Evolutionary conservation across 2,329 filamentous ascomycete species (phyloP).

Genomic region (Tolypocladium tundrense): DNA sequence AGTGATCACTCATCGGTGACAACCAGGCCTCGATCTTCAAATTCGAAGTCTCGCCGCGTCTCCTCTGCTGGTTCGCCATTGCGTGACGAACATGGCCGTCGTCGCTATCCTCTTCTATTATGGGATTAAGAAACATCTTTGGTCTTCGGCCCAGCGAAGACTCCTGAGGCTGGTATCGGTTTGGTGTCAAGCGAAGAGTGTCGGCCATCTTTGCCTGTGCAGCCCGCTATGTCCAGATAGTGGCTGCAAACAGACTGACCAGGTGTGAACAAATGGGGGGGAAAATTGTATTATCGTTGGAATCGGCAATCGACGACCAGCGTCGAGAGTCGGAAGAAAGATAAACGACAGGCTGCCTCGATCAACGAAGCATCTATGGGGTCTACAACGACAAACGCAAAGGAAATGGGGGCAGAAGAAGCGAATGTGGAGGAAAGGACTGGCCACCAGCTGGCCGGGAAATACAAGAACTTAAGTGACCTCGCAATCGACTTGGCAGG

Average conservation of each 20-base stretch:
- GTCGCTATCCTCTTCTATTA: conserved; percentile 48
- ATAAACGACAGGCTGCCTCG: conserved; percentile 32
- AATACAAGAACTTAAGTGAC: conserved; percentile 16
- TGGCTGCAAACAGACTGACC: neutral
- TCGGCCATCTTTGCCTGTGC: conserved; percentile 36
- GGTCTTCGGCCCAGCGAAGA: conserved; percentile 47
- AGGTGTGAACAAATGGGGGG: neutral
- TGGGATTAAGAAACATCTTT: conserved; percentile 49
- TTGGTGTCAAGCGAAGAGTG: conserved; percentile 11
- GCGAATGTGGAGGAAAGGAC: conserved; percentile 21
- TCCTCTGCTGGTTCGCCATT: conserved; percentile 11
- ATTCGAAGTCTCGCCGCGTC: conserved; percentile 23
- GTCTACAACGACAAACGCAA: conserved; percentile 15
- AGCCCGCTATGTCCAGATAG: conserved; percentile 22
- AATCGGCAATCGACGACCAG: conserved; percentile 22
- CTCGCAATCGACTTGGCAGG: conserved; percentile 6
- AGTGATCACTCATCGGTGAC: conserved; percentile 52
- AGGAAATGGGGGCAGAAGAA: conserved; percentile 21
- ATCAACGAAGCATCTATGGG: conserved; percentile 30
- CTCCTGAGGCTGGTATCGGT: conserved; percentile 33
- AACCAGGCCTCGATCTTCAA: conserved; percentile 49
- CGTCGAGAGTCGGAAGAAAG: conserved; percentile 17
- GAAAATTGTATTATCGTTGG: conserved; percentile 8
- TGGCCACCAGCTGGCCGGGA: conserved; percentile 16
- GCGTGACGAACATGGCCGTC: conserved; percentile 17